These are phyloP conservation scores for Saturnispora hagleri DNA, from an alignment of 805 yeast species.

Conservation along the genomic window DNA sequence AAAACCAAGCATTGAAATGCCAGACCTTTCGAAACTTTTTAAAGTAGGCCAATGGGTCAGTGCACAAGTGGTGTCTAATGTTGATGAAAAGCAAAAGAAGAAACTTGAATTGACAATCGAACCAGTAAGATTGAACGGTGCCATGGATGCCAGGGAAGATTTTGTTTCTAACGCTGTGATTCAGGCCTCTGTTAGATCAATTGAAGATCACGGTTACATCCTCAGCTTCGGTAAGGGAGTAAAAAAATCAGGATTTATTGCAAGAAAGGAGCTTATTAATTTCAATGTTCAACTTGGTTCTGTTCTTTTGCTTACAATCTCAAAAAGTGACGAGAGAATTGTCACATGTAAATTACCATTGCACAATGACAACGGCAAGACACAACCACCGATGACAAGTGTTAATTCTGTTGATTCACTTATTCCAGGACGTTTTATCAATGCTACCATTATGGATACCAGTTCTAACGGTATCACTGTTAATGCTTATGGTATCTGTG, in stretches of 20 bases:
- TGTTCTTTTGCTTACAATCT: conserved; percentile 54
- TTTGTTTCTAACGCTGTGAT: conserved; percentile 49
- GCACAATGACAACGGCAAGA: conserved; percentile 34
- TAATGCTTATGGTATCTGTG: conserved; percentile 64
- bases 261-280: conserved; percentile 51
- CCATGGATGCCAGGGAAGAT: conserved; percentile 55
- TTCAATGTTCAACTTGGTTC: conserved; percentile 40
- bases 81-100: conserved; percentile 37
- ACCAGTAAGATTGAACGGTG: conserved; percentile 60
- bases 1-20: conserved; percentile 36
- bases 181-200: conserved; percentile 68
- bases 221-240: conserved; percentile 54
- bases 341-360: conserved; percentile 45
- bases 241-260: conserved; percentile 58
- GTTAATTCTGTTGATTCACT: conserved; percentile 72
- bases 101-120: conserved; percentile 65
- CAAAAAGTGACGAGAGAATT: conserved; percentile 45
- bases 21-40: conserved; percentile 47
- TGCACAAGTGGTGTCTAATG: conserved; percentile 56
- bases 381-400: conserved; percentile 40
- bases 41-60: conserved; percentile 77
- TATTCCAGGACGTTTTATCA: conserved; percentile 77
- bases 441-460: conserved; percentile 57
- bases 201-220: conserved; percentile 89
- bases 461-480: conserved; percentile 56